These are phyloP conservation scores for Tetracentron sinense DNA, from an alignment of 164 flowering plant genomes.

Conservation along the genomic window DNA sequence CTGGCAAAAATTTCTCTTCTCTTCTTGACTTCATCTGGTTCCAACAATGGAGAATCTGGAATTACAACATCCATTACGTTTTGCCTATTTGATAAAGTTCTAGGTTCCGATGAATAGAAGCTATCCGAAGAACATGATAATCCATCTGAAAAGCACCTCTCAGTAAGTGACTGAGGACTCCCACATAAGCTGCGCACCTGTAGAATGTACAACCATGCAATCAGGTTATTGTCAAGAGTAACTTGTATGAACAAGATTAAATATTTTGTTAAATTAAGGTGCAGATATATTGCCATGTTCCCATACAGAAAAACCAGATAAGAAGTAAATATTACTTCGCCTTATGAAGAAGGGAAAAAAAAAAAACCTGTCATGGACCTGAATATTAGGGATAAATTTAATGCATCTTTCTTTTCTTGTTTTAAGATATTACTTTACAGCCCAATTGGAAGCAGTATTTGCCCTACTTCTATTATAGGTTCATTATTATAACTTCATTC, in stretches of 20 bases:
- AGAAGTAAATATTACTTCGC: not conserved
- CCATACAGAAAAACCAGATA: not conserved
- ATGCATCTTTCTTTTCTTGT: no score
- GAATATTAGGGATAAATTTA: not conserved
- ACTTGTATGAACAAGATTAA: not conserved
- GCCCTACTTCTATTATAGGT: no score
- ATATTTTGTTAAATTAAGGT: not conserved
- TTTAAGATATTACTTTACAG: no score
- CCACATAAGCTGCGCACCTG: conserved; percentile 59
- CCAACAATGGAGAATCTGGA: conserved; percentile 21
- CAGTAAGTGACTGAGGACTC: conserved; percentile 51
- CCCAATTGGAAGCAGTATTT: no score
- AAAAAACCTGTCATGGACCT: not conserved
- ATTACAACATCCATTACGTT: conserved; percentile 11
- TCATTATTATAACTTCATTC: no score
- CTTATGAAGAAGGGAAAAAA: no score
- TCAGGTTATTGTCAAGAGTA: conserved; percentile 11
- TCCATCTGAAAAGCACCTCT: conserved; percentile 50
- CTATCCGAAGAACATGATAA: conserved; percentile 40
- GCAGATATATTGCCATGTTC: not conserved
- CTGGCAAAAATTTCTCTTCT: conserved; percentile 8
- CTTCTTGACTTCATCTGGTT: conserved; percentile 25
- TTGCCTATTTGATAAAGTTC: conserved; percentile 23
- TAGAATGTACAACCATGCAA: conserved; percentile 12
- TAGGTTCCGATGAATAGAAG: conserved; percentile 37